Base-by-base conservation (phyloP, 2,329 filamentous ascomycete species). In the Pseudogymnoascus verrucosus region DNA sequence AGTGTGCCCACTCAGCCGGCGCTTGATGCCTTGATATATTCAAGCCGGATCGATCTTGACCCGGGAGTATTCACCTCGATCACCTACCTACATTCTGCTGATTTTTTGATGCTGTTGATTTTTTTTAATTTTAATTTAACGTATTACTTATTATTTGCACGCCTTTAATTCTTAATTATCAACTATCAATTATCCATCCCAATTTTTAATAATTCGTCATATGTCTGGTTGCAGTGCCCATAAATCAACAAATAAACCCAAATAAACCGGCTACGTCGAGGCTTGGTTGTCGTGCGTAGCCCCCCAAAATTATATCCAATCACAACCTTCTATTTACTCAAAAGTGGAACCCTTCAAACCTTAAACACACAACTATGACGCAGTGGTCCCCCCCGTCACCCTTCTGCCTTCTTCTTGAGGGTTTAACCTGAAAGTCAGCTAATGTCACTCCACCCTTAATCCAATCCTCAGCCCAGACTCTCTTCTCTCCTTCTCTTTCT, bases 331-430 rank as follows among this genome's bases (percentile, higher is more conserved):
- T 5, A 14, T 16, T 1, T 10, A 21, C n/a, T 10, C n/a, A 57
- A 12, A 34, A 19, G 10, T 57, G 51, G 51, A 57, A 12, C 51
- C 51, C 34, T 57, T 57, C 51, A 57, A 57, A 57, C 51, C 51
- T 57, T 57, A 57, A 57, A 57, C 51, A 34, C 28, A 57, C 51
- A 57, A 57, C 51, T 57, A 57, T 57, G 51, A 57, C 51, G 51
- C 51, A 57, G 51, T 57, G 28, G 51, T 57, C 51, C 51, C 51
- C 47, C 51, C 28, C 51, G 51, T 34, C 51, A 21, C 28, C 11
- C 26, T 19, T 34, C 28, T 34, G 51, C 51, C 51, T 57, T 34
- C 47, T 57, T 57, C 28, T 8, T 6, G 51, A 57, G 28, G 26
- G 28, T 57, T 57, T 57, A 57, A 34, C 51, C 51, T 57, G 51